A percentile compares a stretch with the other conserved stretches of the same genome.
These are phyloP conservation scores for Alternaria arborescens DNA, from an alignment of 2,329 filamentous ascomycete species.

Conservation along the genomic window DNA sequence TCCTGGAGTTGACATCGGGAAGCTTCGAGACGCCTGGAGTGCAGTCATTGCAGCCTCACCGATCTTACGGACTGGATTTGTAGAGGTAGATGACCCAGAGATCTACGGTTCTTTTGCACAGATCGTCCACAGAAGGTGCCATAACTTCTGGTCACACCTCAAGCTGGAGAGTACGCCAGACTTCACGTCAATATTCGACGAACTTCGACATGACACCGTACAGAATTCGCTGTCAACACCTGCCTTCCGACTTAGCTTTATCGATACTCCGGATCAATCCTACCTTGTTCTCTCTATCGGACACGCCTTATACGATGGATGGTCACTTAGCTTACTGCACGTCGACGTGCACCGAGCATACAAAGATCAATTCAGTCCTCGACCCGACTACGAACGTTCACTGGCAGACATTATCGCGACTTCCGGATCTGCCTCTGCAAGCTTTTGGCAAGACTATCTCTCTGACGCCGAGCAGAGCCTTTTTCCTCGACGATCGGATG, in stretches of 20 bases:
- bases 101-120: conserved; percentile 67
- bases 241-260: conserved; percentile 51
- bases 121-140: conserved; percentile 53
- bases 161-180: conserved; percentile 31
- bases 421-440: conserved; percentile 57
- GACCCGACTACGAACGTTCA: conserved; percentile 62
- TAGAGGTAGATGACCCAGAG: conserved; percentile 68
- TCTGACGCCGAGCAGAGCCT: conserved; percentile 56
- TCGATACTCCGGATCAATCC: conserved; percentile 42
- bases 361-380: conserved; percentile 49
- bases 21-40: conserved; percentile 69
- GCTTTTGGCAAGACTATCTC: conserved; percentile 78
- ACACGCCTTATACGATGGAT: conserved; percentile 90
- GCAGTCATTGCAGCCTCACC: conserved; percentile 68
- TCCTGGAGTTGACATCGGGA: conserved; percentile 62
- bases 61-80: conserved; percentile 79
- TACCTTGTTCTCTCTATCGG: conserved; percentile 75
- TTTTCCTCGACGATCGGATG: conserved; percentile 48
- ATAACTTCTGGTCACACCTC: conserved; percentile 49
- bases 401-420: conserved; percentile 64
- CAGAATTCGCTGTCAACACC: conserved; percentile 13
- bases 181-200: conserved; percentile 43
- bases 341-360: conserved; percentile 75
- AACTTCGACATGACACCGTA: conserved; percentile 48
- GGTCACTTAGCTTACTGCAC: conserved; percentile 79